These are phyloP conservation scores for Colletotrichum plurivorum DNA, from an alignment of 2,329 filamentous ascomycete species.

Conservation along the genomic window DNA sequence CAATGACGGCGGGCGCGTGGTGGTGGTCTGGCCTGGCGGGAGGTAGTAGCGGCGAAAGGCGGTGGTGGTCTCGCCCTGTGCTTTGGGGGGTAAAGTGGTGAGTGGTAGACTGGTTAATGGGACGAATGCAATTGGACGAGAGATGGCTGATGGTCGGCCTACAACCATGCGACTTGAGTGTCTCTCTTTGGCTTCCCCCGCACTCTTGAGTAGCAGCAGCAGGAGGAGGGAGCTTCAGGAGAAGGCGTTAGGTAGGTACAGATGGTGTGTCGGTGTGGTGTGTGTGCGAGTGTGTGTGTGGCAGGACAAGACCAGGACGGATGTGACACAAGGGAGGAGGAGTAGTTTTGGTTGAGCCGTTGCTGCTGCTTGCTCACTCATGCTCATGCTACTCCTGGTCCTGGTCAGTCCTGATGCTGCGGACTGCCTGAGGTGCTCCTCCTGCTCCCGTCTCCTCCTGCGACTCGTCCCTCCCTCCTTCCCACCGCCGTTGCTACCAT, in stretches of 20 bases:
- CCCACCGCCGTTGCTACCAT: constrained; percentile 5
- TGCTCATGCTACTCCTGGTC: too few relatives aligned
- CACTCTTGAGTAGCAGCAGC: constrained; percentile 22
- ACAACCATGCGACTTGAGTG: constrained; percentile 33
- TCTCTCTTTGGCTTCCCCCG: constrained; percentile 36
- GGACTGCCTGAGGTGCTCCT: not conserved
- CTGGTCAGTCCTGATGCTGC: constrained; percentile 1
- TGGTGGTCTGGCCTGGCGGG: constrained; percentile 22
- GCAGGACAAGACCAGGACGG: constrained; percentile 26
- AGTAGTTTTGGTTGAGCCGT: constrained; percentile 12
- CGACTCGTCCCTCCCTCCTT: not conserved
- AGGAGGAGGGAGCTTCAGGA: constrained; percentile 35
- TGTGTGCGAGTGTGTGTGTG: constrained; percentile 29
- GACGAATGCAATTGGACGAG: constrained; percentile 37
- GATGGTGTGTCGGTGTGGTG: constrained; percentile 15
- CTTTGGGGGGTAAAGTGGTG: not conserved
- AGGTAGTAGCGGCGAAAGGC: constrained; percentile 9
- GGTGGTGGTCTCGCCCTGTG: constrained; percentile 31
- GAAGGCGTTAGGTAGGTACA: constrained; percentile 4
- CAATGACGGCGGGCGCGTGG: constrained; percentile 14
- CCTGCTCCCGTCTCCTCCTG: constrained; percentile 6
- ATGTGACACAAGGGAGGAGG: constrained; percentile 35
- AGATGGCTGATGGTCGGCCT: constrained; percentile 25
- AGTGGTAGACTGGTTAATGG: constrained; percentile 28
- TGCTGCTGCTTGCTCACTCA: too few relatives aligned